Evolutionary conservation across 2,329 filamentous ascomycete species (phyloP).

Genomic region (Penicillium sp.): DNA sequence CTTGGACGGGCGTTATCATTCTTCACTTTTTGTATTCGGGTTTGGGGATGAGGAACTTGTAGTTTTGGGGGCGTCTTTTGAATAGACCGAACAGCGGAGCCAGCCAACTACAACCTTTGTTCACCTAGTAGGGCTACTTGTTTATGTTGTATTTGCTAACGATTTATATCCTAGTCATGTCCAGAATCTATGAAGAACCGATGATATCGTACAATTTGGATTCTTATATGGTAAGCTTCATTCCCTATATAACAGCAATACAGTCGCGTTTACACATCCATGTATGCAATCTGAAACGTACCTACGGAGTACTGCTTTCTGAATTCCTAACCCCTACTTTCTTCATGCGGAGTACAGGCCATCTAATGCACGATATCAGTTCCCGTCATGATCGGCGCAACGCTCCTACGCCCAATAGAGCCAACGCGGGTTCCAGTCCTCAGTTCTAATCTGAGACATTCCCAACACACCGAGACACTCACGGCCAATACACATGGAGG

Average conservation of each 20-base stretch:
- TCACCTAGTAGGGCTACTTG: neutral
- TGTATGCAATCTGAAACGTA: neutral
- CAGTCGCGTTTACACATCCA: neutral
- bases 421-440: neutral
- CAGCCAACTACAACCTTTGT: neutral
- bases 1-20: neutral
- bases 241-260: neutral
- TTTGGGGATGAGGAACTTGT: neutral
- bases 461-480: neutral
- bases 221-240: neutral
- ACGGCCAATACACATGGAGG: neutral
- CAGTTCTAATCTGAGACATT: neutral
- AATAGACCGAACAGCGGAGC: constrained; percentile 8
- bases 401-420: neutral
- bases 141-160: neutral
- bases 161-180: neutral
- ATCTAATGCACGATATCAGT: neutral
- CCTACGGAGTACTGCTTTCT: no score
- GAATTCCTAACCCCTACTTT: neutral
- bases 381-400: neutral
- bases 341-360: neutral
- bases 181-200: neutral
- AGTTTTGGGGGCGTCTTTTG: neutral
- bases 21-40: neutral
- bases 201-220: neutral